Conservation (phyloP, 2,329 filamentous ascomycete genomes). For the Cryphonectria carpinicola region DNA sequence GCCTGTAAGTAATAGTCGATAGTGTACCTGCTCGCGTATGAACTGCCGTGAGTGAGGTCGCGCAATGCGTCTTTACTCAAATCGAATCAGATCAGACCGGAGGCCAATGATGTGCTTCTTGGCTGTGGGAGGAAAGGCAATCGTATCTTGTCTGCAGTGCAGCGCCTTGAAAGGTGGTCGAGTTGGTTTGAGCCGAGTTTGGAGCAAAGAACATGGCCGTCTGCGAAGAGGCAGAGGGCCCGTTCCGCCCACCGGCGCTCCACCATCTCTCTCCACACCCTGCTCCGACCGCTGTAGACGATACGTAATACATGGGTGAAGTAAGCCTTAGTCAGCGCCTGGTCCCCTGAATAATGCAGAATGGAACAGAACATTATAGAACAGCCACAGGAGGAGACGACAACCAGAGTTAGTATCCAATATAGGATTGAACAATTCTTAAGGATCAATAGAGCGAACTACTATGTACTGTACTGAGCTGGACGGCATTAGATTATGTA, state of each 20-base stretch:
- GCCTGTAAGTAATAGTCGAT: neutral
- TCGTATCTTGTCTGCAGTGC: neutral
- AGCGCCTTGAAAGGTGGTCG: neutral
- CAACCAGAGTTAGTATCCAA: neutral
- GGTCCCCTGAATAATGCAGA: neutral
- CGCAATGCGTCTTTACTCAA: neutral
- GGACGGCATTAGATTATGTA: too few species aligned
- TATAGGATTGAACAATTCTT: too few species aligned
- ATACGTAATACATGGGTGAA: too few species aligned
- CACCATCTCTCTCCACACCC: neutral
- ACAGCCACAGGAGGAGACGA: neutral
- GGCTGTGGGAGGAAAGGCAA: neutral
- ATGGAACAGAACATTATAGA: neutral
- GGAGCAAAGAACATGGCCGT: neutral
- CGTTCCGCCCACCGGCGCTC: constrained; percentile 4
- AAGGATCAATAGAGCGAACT: neutral
- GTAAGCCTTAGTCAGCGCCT: constrained; percentile 1
- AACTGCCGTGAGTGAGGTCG: neutral
- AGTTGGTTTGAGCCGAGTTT: neutral
- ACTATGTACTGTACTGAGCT: neutral
- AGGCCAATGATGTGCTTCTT: neutral
- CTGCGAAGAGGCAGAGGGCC: neutral
- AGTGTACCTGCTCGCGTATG: neutral
- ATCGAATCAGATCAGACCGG: neutral
- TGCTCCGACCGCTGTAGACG: neutral